Conservation (phyloP, 768 basidiomycete genomes). For the Xerocomus brunneocitrinus region DNA sequence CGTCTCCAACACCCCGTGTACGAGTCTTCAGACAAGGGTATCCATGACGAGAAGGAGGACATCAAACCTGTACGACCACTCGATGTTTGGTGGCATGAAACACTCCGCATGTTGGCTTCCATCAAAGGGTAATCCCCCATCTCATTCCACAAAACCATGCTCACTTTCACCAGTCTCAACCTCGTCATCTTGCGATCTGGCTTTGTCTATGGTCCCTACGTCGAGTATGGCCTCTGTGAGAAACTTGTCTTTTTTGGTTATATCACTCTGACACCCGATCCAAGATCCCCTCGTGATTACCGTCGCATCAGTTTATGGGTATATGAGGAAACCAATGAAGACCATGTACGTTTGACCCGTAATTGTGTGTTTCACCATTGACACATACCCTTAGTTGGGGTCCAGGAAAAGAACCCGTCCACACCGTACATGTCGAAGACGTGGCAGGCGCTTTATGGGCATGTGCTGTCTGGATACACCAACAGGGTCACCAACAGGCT, state of each 20-base stretch:
- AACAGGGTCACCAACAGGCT: constrained; percentile 60
- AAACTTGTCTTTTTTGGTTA: constrained; percentile 12
- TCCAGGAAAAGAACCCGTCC: constrained; percentile 68
- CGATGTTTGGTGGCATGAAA: constrained; percentile 90
- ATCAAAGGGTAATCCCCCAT: constrained; percentile 56
- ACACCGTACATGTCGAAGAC: constrained; percentile 77
- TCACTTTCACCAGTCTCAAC: constrained; percentile 53
- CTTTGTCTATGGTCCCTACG: constrained; percentile 78
- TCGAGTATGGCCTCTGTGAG: constrained; percentile 64
- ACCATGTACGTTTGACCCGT: constrained; percentile 53
- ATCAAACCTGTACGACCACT: constrained; percentile 64
- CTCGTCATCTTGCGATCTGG: constrained; percentile 74
- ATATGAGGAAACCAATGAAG: constrained; percentile 81
- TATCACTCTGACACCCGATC: constrained; percentile 11
- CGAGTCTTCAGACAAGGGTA: constrained; percentile 62
- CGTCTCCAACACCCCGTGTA: constrained; percentile 78
- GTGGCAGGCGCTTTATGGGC: constrained; percentile 76
- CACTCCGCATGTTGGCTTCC: constrained; percentile 65
- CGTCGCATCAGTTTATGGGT: constrained; percentile 76
- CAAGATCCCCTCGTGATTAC: constrained; percentile 68
- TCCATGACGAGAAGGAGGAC: constrained; percentile 68
- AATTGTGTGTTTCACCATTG: constrained; percentile 1
- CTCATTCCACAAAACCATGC: neutral
- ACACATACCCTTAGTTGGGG: constrained; percentile 53
- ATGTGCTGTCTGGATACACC: constrained; percentile 69